phyloP scores from a whole-genome alignment of 371 early-diverging fungal species.

The Amoeboaphelidium protococcarum region DNA sequence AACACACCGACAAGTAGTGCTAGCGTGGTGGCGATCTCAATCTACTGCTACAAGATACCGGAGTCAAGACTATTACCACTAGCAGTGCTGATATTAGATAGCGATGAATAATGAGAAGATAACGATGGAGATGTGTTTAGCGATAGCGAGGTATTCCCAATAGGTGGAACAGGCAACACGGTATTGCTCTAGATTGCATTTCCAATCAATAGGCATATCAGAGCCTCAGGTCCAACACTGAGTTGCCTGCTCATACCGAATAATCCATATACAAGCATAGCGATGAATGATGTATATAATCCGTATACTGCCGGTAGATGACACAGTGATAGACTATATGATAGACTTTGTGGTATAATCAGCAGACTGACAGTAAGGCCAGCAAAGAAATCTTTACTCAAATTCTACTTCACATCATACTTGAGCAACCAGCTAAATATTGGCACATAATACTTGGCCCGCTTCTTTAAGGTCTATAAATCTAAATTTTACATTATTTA shows the following conservation, averaged over 20 bases:
- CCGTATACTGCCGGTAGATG: constrained; percentile 61
- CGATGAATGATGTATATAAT: constrained; percentile 51
- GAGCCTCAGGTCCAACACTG: constrained; percentile 75
- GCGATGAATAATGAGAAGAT: no score
- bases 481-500: no score
- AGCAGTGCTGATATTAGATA: no score
- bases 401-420: constrained; percentile 16
- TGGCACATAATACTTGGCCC: constrained; percentile 69
- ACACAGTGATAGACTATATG: constrained; percentile 61
- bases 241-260: constrained; percentile 80
- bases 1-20: constrained; percentile 37
- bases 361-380: not conserved
- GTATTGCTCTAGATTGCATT: constrained; percentile 20
- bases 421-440: constrained; percentile 58
- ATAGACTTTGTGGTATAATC: constrained; percentile 28
- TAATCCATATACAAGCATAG: constrained; percentile 57
- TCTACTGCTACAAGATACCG: no score
- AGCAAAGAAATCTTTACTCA: constrained; percentile 1
- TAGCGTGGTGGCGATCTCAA: constrained; percentile 10
- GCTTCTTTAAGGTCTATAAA: no score
- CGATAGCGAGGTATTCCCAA: no score
- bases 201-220: constrained; percentile 63
- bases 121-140: no score
- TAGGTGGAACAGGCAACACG: not conserved
- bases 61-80: no score